Percentiles rank a stretch among this genome's conserved stretches.
Conservation (phyloP, 1,284 basidiomycete species). For the Cryptococcus sp. region DNA sequence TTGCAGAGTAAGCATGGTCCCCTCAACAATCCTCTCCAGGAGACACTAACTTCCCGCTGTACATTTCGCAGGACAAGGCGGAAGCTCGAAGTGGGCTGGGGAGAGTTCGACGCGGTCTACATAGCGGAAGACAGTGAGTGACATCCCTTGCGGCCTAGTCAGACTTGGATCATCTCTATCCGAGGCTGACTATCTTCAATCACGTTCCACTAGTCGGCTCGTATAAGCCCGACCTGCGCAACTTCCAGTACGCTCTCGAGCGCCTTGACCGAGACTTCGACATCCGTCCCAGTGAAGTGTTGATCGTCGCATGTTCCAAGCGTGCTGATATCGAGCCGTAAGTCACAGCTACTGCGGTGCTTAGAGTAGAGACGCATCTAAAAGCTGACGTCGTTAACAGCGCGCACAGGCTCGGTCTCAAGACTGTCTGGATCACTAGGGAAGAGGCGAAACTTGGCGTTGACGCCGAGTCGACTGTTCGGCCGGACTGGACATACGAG, state of each 20-base stretch:
- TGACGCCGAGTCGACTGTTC: constrained; percentile 11
- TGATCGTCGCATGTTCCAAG: constrained; percentile 38
- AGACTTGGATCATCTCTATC: neutral
- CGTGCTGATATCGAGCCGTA: constrained; percentile 37
- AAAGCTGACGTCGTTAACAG: constrained; percentile 9
- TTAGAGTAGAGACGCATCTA: neutral
- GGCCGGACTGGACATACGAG: constrained; percentile 22
- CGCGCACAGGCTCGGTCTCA: constrained; percentile 33
- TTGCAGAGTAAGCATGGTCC: constrained; percentile 24
- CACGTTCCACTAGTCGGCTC: constrained; percentile 25
- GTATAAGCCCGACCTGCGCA: constrained; percentile 39
- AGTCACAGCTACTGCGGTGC: constrained; percentile 5
- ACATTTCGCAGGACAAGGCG: constrained; percentile 20
- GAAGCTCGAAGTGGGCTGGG: constrained; percentile 31
- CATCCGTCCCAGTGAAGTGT: constrained; percentile 29
- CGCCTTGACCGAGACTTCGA: constrained; percentile 28
- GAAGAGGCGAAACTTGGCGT: constrained; percentile 26
- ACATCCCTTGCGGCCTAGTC: neutral
- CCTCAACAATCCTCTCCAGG: neutral
- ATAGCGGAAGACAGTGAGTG: constrained; percentile 39
- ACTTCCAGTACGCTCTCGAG: constrained; percentile 39
- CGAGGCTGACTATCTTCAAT: neutral
- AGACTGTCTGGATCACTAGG: constrained; percentile 41
- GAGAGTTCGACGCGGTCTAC: constrained; percentile 36
- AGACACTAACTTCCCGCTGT: neutral